Evolutionary conservation across 768 basidiomycete genomes (phyloP), one percentile per base, ranked within the genome.

Genomic region (Macrocybe gigantea): DNA sequence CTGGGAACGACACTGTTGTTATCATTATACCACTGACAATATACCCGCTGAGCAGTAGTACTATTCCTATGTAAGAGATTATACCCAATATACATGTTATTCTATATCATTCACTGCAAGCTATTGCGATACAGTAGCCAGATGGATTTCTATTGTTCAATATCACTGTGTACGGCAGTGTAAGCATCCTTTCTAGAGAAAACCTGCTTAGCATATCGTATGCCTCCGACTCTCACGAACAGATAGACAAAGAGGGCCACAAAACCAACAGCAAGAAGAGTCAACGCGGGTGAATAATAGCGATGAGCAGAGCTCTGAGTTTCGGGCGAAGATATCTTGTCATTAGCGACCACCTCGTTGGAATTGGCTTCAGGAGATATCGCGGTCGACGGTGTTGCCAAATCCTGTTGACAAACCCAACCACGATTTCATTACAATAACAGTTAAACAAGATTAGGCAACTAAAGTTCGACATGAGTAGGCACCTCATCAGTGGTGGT

Each of bases 381-480:
- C 45, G 57, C 42, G 38, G 53, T 49, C 14, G 57, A 47, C 45
- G 56, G 44, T 13, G 49, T 35, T 33, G 50, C 51, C 49, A 55
- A 45, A 56, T 70, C 77, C 75, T 80, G 71, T 71, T 57, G 63
- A 70, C 57, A 72, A 75, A 60, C 60, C 22, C 22, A 70, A 73
- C 61, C 68, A 64, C 59, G 59, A 70, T 71, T 75, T 75, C 75
- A 80, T 82, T 77, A 62, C 22, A 22, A 22, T 22, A 22, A 22
- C 22, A 22, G 22, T 22, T 22, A 22, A 22, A 22, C 22, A 22
- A 22, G 47, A 56, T 53, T 50, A 60, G 65, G 70, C 71, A 61
- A 62, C 66, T 84, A 97, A 64, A 97, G 92, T 82, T 98, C 95
- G 80, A 80, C 87, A 63, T 82, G 92, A 59, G 89, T 68, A 69